Percentiles rank a stretch among this genome's conserved stretches.
phyloP scores from a whole-genome alignment of 2,329 filamentous ascomycete genomes.

The Venturia aucupariae region DNA sequence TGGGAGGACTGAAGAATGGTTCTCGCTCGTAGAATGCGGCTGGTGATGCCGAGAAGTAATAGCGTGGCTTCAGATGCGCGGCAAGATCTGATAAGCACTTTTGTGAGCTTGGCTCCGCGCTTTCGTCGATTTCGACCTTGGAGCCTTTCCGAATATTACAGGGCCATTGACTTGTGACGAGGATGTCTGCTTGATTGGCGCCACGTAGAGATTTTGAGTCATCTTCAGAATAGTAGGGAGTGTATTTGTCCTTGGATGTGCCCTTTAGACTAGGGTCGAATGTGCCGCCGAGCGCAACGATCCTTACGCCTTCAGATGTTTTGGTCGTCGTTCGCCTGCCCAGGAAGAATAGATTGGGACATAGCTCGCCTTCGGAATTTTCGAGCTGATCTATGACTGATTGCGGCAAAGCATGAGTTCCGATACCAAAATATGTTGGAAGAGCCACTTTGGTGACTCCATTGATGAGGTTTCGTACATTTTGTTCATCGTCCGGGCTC shows the following conservation, averaged over 20 bases:
- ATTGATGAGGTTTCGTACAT: constrained; percentile 55
- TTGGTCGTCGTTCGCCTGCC: constrained; percentile 81
- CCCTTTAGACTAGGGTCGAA: constrained; percentile 53
- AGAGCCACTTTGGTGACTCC: constrained; percentile 68
- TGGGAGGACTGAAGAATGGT: constrained; percentile 66
- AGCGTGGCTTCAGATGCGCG: constrained; percentile 72
- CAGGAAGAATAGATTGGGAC: constrained; percentile 83
- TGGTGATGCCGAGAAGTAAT: constrained; percentile 70
- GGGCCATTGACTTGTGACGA: constrained; percentile 84
- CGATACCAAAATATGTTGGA: constrained; percentile 85
- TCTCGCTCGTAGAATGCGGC: constrained; percentile 80
- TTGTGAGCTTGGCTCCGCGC: constrained; percentile 43
- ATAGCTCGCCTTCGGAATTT: constrained; percentile 60
- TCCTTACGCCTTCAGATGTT: constrained; percentile 78
- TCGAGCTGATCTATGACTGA: constrained; percentile 64
- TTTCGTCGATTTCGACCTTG: constrained; percentile 47
- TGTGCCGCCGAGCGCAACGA: constrained; percentile 75
- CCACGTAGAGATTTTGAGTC: constrained; percentile 70
- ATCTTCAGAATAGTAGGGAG: constrained; percentile 66
- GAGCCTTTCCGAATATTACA: constrained; percentile 61
- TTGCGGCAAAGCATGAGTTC: constrained; percentile 60
- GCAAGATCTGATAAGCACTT: constrained; percentile 67
- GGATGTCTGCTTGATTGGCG: constrained; percentile 71
- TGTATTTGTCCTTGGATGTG: constrained; percentile 54
- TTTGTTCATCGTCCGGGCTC: constrained; percentile 46